Base-by-base conservation (phyloP, 2,329 filamentous ascomycete species). In the Penicillium freii region DNA sequence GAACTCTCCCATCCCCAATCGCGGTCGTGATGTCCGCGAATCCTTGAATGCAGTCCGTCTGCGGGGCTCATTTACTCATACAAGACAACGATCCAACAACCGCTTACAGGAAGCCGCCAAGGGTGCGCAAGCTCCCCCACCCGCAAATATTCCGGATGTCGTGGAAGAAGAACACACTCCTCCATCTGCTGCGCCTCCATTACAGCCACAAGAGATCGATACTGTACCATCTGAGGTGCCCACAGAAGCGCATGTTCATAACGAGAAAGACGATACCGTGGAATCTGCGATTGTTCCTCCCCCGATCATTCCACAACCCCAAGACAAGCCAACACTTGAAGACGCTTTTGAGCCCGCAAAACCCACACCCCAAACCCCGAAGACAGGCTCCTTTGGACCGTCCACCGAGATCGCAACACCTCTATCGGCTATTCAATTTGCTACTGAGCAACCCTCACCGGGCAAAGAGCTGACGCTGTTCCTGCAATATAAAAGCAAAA, bases 401-500 rank as follows among this genome's bases (percentile, higher is more conserved):
- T 56, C 63, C 8, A 27, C 53, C 15, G 59, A 62, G 33, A 60
- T 70, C 33, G 68, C 67, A 10, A 75, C 73, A 0, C 73, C 76
- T 21, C 71, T 75, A 17, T 84, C 81, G 55, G 78, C 81, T 29
- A 79, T 81, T 51, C 81, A 82, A 42, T 85, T 84, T 61, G 73
- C 77, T 31, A 80, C 85, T 23, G 87, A 88, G 42, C 80, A 82
- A 51, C 89, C 89, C 0, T 74, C 75, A 43, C 91, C 87, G 7
- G 88, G 87, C 9, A 96, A 96, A 71, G 92, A 97, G 65, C 81
- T 99, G 50, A 97, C 93, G 0, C 79, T 99, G 39, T 99, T 97
- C 73, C 75, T 97, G 60, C 93, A 97, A 75, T 97, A 97, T 78
- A 96, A 95, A 73, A 94, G 89, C 66, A 94, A 94, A 72, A 92